Conservation (phyloP, 1,139 yeast genomes). For the Debaryomyces subglobosus region DNA sequence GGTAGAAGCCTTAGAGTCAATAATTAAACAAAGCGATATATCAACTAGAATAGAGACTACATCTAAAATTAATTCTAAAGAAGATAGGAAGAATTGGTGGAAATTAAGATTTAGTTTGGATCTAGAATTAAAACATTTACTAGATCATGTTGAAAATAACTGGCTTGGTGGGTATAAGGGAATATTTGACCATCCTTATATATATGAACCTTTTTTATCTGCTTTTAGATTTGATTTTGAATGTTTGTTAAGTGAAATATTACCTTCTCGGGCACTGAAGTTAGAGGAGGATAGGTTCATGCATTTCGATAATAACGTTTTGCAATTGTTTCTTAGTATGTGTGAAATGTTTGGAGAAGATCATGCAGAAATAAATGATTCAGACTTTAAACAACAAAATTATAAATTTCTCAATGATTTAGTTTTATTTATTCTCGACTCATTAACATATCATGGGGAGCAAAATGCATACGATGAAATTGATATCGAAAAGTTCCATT, state of each 20-base stretch:
- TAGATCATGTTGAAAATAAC: slow-evolving; percentile 58
- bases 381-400: not conserved
- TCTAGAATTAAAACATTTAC: slow-evolving; percentile 50
- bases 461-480: slow-evolving; percentile 65
- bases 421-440: slow-evolving; percentile 62
- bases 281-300: slow-evolving; percentile 19
- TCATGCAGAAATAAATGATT: not conserved
- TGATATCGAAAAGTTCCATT: slow-evolving; percentile 55
- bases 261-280: slow-evolving; percentile 38
- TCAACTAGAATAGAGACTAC: slow-evolving; percentile 62
- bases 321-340: slow-evolving; percentile 56
- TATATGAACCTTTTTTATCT: slow-evolving; percentile 18
- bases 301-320: slow-evolving; percentile 51
- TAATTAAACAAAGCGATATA: slow-evolving; percentile 61
- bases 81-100: slow-evolving; percentile 82
- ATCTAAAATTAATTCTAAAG: slow-evolving; percentile 52
- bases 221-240: slow-evolving; percentile 43
- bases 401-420: slow-evolving; percentile 53
- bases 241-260: slow-evolving; percentile 31
- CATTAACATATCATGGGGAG: slow-evolving; percentile 64
- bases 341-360: slow-evolving; percentile 19
- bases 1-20: slow-evolving; percentile 43
- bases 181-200: slow-evolving; percentile 41
- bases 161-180: slow-evolving; percentile 88
- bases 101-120: slow-evolving; percentile 65